phyloP scores from a whole-genome alignment of 2,329 filamentous ascomycete genomes.

The Hypoxylon sp. region DNA sequence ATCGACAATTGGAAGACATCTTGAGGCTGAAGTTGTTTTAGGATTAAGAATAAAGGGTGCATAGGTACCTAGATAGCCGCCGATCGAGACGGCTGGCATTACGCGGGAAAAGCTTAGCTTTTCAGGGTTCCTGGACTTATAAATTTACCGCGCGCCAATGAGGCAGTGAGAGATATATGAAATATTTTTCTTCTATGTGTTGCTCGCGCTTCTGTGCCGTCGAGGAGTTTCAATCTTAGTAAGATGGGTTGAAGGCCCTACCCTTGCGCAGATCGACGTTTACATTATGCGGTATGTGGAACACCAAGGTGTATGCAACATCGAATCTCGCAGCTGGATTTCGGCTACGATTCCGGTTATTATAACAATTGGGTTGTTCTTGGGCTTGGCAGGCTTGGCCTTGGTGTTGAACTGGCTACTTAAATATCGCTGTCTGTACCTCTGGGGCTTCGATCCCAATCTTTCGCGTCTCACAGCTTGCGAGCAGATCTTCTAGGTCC shows the following conservation, averaged over 20 bases:
- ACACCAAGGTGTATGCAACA: not conserved
- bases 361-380: not conserved
- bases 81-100: conserved; percentile 22
- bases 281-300: not conserved
- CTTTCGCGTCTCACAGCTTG: not conserved
- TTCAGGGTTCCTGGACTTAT: not conserved
- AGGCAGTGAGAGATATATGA: not conserved
- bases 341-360: too few species aligned
- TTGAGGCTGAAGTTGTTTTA: conserved; percentile 50
- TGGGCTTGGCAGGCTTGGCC: conserved; percentile 1
- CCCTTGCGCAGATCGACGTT: conserved; percentile 21
- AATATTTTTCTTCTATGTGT: not conserved
- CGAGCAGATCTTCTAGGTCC: not conserved
- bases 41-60: conserved; percentile 23
- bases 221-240: conserved; percentile 16
- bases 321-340: conserved; percentile 1
- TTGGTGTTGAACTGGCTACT: not conserved
- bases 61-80: conserved; percentile 21
- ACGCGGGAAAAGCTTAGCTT: conserved; percentile 15
- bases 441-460: too few species aligned
- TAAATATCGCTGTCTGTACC: too few species aligned
- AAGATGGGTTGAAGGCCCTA: conserved; percentile 9
- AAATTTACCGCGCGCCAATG: conserved; percentile 30
- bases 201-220: conserved; percentile 15
- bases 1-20: conserved; percentile 46